Base-by-base conservation (phyloP, 192 early-diverging fungal genomes). In the Martensiomyces pterosporus region DNA sequence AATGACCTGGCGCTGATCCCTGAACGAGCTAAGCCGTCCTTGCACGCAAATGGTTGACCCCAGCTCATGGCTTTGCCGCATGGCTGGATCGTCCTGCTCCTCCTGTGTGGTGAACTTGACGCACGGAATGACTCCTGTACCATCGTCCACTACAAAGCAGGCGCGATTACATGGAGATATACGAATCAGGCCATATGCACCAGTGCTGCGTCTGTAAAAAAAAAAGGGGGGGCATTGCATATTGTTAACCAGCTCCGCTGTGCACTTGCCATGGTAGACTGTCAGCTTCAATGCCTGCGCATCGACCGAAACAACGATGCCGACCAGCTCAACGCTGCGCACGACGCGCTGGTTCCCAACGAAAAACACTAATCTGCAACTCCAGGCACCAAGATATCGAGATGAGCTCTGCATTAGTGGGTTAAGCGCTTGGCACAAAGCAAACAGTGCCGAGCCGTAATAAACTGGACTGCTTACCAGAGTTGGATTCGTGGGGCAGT, bases 81-180 rank as follows among this genome's bases (percentile, higher is more conserved):
- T 18, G 9, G 44, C 43, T 16, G 38, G 40, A 13, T 55, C 29
- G 17, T 24, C 33, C 19, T 54, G 50, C 44, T 73, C 69, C 17
- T 57, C 58, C 2, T 29, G 49, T 10, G 58, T 47, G 22, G 53
- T 48, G 35, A 65, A 73, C 15, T 44, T 40, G n/a, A 61, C 59
- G 16, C 69, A 73, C 14, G 45, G 48, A 21, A 73, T 66, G 9
- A 61, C 47, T 21, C 69, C 69, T 1, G 69, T 73, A 17, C 69
- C 69, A 22, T 73, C 69, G 24, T 73, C 69, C 16, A 73, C 63
- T 66, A 66, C 14, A 51, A 23, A 42, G 16, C n/a, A n/a, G n/a
- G n/a, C n/a, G n/a, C n/a, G n/a, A n/a, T n/a, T n/a, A n/a, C n/a
- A n/a, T n/a, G n/a, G n/a, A n/a, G n/a, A n/a, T n/a, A n/a, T n/a